These are phyloP conservation scores for Capsicum chinense DNA, from an alignment of 257 asterid genomes.

Conservation along the genomic window DNA sequence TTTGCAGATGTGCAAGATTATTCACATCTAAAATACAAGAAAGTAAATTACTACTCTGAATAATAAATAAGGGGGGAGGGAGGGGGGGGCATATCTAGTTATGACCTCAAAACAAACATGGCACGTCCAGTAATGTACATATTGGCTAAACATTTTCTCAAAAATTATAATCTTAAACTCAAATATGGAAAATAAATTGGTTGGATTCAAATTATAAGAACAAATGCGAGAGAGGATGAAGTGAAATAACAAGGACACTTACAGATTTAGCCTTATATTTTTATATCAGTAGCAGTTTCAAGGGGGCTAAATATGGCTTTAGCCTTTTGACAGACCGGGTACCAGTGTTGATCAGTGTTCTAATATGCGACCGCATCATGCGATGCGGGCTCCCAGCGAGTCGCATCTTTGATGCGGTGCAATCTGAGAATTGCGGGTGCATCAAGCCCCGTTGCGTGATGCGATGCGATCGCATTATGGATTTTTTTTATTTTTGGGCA, in stretches of 20 bases:
- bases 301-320: conserved; percentile 10
- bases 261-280: neutral
- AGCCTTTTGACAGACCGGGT: neutral
- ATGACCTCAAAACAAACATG: neutral
- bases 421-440: too few species aligned
- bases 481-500: too few species aligned
- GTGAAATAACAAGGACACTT: neutral
- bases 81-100: neutral
- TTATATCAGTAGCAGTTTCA: neutral
- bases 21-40: conserved; percentile 1
- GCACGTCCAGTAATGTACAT: neutral
- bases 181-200: conserved; percentile 1
- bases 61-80: too few species aligned
- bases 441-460: too few species aligned
- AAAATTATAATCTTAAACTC: neutral
- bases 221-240: neutral
- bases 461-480: too few species aligned
- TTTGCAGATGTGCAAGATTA: conserved; percentile 2
- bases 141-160: conserved; percentile 8
- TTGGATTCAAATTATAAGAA: neutral
- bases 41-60: neutral
- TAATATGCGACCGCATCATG: too few species aligned
- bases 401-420: too few species aligned
- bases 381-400: too few species aligned
- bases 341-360: neutral